These are phyloP conservation scores for Elongisporangium anandrum DNA, from an alignment of 352 stramenopile species.

Conservation along the genomic window DNA sequence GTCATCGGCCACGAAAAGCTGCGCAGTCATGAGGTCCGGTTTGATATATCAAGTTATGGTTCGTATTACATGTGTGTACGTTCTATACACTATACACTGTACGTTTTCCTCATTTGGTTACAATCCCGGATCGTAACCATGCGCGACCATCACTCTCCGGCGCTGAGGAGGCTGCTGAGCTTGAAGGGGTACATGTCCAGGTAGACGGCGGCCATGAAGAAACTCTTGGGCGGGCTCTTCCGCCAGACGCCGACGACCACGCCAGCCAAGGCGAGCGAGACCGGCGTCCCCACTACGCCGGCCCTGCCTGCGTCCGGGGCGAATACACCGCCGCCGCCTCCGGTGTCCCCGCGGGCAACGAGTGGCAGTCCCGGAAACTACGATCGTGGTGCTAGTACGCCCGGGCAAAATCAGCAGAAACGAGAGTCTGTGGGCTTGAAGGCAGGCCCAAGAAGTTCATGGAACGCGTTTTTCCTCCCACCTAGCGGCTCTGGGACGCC, in stretches of 20 bases:
- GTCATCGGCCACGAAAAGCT: slow-evolving; percentile 49
- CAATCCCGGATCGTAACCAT: too few species aligned
- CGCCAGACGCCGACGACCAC: slow-evolving; percentile 15
- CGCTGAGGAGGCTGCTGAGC: background rate
- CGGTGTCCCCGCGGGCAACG: slow-evolving; percentile 2
- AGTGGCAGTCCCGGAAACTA: background rate
- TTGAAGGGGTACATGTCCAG: background rate
- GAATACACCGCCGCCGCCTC: slow-evolving; percentile 1
- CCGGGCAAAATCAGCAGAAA: slow-evolving; percentile 1
- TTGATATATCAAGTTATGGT: too few species aligned
- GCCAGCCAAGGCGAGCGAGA: slow-evolving; percentile 8
- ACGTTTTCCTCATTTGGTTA: too few species aligned
- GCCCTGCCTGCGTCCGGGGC: background rate
- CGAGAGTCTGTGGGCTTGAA: slow-evolving; percentile 5
- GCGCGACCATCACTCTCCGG: slow-evolving; percentile 2
- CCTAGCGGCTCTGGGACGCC: background rate
- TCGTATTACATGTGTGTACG: background rate
- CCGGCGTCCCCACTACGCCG: background rate
- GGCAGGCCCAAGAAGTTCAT: slow-evolving; percentile 29
- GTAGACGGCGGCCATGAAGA: slow-evolving; percentile 45
- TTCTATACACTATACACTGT: background rate
- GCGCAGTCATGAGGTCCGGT: slow-evolving; percentile 3
- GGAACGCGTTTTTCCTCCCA: slow-evolving; percentile 30
- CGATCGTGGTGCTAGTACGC: background rate
- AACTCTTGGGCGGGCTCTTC: slow-evolving; percentile 61